Conservation (phyloP, 2,329 filamentous ascomycete genomes). For the Sarocladium brachiariae region DNA sequence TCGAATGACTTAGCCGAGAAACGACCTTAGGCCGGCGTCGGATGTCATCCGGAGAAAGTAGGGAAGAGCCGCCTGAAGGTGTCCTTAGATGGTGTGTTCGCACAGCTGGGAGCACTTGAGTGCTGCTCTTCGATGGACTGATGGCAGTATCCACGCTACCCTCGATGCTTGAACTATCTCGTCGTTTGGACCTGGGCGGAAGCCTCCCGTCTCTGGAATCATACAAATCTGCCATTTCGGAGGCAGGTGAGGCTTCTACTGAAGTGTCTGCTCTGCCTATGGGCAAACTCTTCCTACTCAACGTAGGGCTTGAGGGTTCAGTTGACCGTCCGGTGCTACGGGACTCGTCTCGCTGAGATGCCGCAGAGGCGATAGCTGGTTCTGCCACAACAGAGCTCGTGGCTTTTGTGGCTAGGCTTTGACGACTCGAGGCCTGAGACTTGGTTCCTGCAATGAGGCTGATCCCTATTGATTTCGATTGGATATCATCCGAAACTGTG, state of each 20-base stretch:
- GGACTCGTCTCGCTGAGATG: slow-evolving; percentile 40
- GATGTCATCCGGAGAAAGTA: slow-evolving; percentile 31
- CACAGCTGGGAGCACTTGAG: slow-evolving; percentile 24
- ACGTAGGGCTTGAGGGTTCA: slow-evolving; percentile 32
- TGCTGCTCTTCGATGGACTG: slow-evolving; percentile 33
- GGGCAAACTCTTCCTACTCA: slow-evolving; percentile 30
- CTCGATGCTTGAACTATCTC: slow-evolving; percentile 39
- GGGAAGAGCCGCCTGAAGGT: slow-evolving; percentile 27
- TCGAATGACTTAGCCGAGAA: slow-evolving; percentile 46
- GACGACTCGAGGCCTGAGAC: slow-evolving; percentile 30
- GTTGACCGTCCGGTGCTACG: slow-evolving; percentile 36
- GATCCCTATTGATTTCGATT: slow-evolving; percentile 42
- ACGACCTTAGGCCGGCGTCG: slow-evolving; percentile 39
- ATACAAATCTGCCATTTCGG: slow-evolving; percentile 31
- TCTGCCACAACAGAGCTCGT: slow-evolving; percentile 35
- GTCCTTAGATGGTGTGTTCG: slow-evolving; percentile 29
- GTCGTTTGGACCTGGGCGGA: slow-evolving; percentile 28
- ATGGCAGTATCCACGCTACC: slow-evolving; percentile 36
- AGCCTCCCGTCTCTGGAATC: slow-evolving; percentile 30
- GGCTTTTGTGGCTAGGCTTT: slow-evolving; percentile 34
- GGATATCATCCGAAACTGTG: slow-evolving; percentile 31
- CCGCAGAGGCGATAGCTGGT: slow-evolving; percentile 36
- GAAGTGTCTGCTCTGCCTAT: slow-evolving; percentile 34
- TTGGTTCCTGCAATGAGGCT: slow-evolving; percentile 39
- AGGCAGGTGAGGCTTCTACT: neutral